phyloP scores from a whole-genome alignment of 129 eudicot genomes.

The Tanacetum coccineum region DNA sequence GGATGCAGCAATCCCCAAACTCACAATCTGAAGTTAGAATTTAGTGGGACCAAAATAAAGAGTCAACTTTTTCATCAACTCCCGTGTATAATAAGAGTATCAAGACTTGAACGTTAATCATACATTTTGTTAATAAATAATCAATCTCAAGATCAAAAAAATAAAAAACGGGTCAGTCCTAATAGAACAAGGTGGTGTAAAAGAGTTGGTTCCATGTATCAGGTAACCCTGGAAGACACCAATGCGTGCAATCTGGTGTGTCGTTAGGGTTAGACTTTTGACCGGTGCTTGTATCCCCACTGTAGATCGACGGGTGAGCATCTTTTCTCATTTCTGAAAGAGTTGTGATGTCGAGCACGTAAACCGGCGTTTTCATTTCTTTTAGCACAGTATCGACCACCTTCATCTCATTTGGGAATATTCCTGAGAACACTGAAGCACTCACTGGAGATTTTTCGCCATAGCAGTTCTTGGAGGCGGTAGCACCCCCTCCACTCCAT shows the following conservation, averaged over 20 bases:
- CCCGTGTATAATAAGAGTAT: constrained; percentile 10
- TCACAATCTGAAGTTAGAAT: constrained; percentile 36
- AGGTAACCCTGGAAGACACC: constrained; percentile 97
- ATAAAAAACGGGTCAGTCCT: constrained; percentile 4
- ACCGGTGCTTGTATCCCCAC: constrained; percentile 64
- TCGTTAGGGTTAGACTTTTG: constrained; percentile 74
- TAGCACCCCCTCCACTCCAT: constrained; percentile 45
- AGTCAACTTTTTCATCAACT: constrained; percentile 13
- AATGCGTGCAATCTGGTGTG: constrained; percentile 86
- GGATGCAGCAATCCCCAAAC: constrained; percentile 30
- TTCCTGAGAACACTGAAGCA: constrained; percentile 45
- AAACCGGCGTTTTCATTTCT: constrained; percentile 66
- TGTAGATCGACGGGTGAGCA: constrained; percentile 86
- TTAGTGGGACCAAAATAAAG: constrained; percentile 11
- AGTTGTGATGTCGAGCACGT: constrained; percentile 68
- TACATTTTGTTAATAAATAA: constrained; percentile 33
- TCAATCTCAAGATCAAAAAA: constrained; percentile 18
- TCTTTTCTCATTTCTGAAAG: constrained; percentile 90
- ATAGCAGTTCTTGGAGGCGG: constrained; percentile 59
- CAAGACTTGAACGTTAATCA: constrained; percentile 15
- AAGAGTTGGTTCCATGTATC: constrained; percentile 97
- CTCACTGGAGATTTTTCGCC: constrained; percentile 73
- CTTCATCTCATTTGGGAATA: constrained; percentile 59
- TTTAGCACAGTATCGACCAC: constrained; percentile 50
- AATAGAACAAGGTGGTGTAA: constrained; percentile 64